These are phyloP conservation scores for Boletus tomentosulus DNA, from an alignment of 768 basidiomycete species.

Conservation along the genomic window DNA sequence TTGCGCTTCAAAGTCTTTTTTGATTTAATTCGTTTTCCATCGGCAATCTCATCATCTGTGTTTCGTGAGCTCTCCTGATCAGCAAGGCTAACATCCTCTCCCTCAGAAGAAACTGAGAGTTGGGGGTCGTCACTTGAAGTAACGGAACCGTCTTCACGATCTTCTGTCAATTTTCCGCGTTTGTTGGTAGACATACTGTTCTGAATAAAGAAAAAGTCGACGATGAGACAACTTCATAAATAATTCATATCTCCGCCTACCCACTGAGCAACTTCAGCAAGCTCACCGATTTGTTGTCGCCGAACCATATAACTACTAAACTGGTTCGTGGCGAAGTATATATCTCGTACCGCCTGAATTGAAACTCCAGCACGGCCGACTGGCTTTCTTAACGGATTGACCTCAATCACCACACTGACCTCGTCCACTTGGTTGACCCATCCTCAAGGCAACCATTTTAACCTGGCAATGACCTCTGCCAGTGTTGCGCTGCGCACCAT, in stretches of 20 bases:
- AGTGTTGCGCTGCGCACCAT: constrained; percentile 30
- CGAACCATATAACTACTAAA: constrained; percentile 4
- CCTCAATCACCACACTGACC: constrained; percentile 3
- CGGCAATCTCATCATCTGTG: constrained; percentile 64
- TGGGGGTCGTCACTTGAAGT: constrained; percentile 5
- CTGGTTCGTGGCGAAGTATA: constrained; percentile 4
- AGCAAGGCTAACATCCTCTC: constrained; percentile 1
- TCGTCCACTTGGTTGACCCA: constrained; percentile 5
- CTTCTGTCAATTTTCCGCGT: constrained; percentile 43
- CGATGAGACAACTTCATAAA: not conserved
- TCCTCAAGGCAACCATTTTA: constrained; percentile 4
- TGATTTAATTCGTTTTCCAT: constrained; percentile 57
- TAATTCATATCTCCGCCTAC: not conserved
- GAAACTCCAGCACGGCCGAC: constrained; percentile 9
- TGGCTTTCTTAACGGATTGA: constrained; percentile 1
- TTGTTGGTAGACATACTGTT: constrained; percentile 49
- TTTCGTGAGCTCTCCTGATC: constrained; percentile 35
- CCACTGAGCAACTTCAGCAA: not conserved
- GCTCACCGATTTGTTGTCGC: not conserved
- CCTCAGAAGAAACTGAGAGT: constrained; percentile 11
- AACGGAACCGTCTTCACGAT: constrained; percentile 9
- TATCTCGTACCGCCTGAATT: constrained; percentile 16
- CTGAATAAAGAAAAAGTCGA: not conserved
- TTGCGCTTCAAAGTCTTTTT: constrained; percentile 81
- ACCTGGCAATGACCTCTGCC: constrained; percentile 28